Conservation (phyloP, 306 rosid species). For the Fagus crenata region DNA sequence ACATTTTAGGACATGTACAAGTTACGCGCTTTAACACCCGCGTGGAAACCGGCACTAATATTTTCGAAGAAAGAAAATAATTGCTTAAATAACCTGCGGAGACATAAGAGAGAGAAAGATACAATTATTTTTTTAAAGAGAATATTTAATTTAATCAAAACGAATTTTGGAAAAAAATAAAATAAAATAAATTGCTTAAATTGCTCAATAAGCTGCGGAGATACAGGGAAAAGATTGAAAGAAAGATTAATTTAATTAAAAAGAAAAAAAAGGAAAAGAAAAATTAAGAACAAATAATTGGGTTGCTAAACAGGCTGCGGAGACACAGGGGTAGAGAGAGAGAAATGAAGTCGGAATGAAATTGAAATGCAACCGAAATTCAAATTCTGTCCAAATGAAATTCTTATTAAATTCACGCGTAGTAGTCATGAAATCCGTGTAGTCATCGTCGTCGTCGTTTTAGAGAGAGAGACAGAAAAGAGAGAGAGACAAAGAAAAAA, state of each 20-base stretch:
- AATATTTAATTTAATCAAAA: no score
- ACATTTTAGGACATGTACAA: neutral
- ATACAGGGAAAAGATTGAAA: neutral
- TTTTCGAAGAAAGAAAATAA: no score
- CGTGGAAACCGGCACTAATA: neutral
- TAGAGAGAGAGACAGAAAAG: constrained; percentile 36
- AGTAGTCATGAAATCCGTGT: constrained; percentile 78
- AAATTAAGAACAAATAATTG: neutral
- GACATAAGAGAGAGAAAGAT: no score
- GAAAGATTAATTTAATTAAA: neutral
- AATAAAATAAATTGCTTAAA: no score
- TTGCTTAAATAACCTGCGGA: no score
- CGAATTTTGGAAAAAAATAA: no score
- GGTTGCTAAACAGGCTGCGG: constrained; percentile 36
- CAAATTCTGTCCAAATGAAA: constrained; percentile 50
- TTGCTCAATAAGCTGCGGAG: no score
- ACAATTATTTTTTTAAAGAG: no score
- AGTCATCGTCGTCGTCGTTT: constrained; percentile 45
- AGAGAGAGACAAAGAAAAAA: constrained; percentile 16
- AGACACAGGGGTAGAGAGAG: constrained; percentile 8
- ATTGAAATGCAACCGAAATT: constrained; percentile 74
- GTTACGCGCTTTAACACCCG: neutral
- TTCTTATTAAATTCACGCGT: constrained; percentile 84
- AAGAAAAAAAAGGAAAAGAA: neutral
- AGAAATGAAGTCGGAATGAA: constrained; percentile 95